Conservation (phyloP, 2,329 filamentous ascomycete species). For the Fusarium proliferatum region DNA sequence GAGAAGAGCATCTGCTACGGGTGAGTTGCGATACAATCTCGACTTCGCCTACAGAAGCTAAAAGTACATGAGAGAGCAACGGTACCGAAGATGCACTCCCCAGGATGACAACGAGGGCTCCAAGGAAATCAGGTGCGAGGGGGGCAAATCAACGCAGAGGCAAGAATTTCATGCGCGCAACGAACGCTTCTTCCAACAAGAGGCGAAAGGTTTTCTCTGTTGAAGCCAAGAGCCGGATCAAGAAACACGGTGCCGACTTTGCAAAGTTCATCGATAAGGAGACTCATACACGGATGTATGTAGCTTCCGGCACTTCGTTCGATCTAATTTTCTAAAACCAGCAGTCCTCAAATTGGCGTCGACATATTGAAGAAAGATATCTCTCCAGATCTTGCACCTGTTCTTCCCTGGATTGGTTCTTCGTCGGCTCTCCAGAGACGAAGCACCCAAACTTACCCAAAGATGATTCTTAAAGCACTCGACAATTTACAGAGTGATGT, state of each 20-base stretch:
- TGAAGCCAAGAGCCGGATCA: constrained; percentile 40
- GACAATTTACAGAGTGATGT: constrained; percentile 35
- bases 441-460: background rate
- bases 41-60: background rate
- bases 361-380: constrained; percentile 8
- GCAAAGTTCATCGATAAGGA: constrained; percentile 38
- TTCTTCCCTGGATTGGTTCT: constrained; percentile 36
- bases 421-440: background rate
- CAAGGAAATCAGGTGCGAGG: constrained; percentile 16
- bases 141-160: background rate
- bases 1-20: constrained; percentile 38
- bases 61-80: constrained; percentile 24
- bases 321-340: background rate
- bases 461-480: constrained; percentile 26
- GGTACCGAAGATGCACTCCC: constrained; percentile 11
- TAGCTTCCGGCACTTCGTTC: background rate
- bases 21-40: constrained; percentile 15
- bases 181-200: background rate
- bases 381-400: constrained; percentile 4
- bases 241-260: constrained; percentile 37
- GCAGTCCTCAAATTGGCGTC: constrained; percentile 11
- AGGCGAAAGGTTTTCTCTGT: constrained; percentile 20
- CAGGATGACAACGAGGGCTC: constrained; percentile 24
- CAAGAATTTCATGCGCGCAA: background rate
- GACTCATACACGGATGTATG: constrained; percentile 24